phyloP scores from a whole-genome alignment of 768 basidiomycete genomes.

The Rickenella mellea region DNA sequence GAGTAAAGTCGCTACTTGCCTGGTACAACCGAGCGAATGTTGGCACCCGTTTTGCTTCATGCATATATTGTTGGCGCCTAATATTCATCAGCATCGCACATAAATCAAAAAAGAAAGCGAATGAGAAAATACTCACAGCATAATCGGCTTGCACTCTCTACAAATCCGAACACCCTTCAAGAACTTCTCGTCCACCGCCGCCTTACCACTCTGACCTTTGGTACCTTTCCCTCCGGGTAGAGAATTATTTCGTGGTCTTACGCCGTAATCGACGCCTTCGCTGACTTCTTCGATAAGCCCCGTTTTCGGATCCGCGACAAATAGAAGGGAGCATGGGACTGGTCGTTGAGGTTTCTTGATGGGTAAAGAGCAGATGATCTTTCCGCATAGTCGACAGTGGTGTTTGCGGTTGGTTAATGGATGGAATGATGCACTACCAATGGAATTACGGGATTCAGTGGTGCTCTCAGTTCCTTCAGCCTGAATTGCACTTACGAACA shows the following conservation, averaged over 20 bases:
- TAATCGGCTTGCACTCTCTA: slow-evolving; percentile 66
- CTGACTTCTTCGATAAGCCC: slow-evolving; percentile 76
- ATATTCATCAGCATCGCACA: neutral
- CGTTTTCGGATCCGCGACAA: slow-evolving; percentile 76
- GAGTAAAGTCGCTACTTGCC: slow-evolving; percentile 24
- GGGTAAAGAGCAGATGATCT: slow-evolving; percentile 85
- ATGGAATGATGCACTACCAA: slow-evolving; percentile 62
- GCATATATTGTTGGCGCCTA: slow-evolving; percentile 74
- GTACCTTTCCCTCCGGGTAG: slow-evolving; percentile 11
- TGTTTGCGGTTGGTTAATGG: slow-evolving; percentile 90
- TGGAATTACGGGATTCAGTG: neutral
- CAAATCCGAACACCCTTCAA: slow-evolving; percentile 86
- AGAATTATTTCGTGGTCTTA: slow-evolving; percentile 33
- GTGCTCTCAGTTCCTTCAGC: neutral
- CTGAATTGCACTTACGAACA: slow-evolving; percentile 50
- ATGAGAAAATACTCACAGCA: slow-evolving; percentile 49
- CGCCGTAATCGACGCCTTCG: slow-evolving; percentile 79
- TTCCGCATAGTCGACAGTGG: slow-evolving; percentile 90
- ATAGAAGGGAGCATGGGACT: slow-evolving; percentile 66
- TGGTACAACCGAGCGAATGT: slow-evolving; percentile 64
- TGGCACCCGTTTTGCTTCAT: slow-evolving; percentile 50
- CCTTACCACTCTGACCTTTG: slow-evolving; percentile 28
- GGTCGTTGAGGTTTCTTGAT: slow-evolving; percentile 61
- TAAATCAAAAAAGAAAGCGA: slow-evolving; percentile 1
- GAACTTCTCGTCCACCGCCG: slow-evolving; percentile 69